Base-by-base conservation (phyloP, 371 early-diverging fungal genomes). In the Mucor saturninus region DNA sequence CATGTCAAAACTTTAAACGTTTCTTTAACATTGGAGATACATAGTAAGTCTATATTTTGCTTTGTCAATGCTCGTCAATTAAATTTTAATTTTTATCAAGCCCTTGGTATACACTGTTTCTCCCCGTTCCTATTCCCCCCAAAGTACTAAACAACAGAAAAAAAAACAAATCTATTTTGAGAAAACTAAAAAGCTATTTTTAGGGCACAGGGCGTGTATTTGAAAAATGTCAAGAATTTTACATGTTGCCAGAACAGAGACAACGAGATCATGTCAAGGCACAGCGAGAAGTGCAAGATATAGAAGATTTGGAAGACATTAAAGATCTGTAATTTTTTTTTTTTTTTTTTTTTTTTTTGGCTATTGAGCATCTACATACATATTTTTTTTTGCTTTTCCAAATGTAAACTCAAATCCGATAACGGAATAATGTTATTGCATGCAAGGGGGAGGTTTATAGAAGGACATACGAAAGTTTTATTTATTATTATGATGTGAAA, bases 81-180 rank as follows among this genome's bases (percentile, higher is more conserved):
- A 21, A 21, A 21, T 21, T 21, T 21, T 21, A 21, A 21, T 21
- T 21, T 21, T 21, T 21, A 13, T 35, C 14, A 69, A 81, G 82
- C 52, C 80, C 84, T 13, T 86, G 86, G 86, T 80, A 84, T 46
- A 84, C 82, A 8, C 62, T 84, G 7, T 66, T 86, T 28, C 74
- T 75, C n/a, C 86, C 86, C 2, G 61, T 83, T 30, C 82, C 80
- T 28, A 77, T 84, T 39, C 86, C 86, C 30, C 86, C 86, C 28
- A 76, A 64, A 60, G 77, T 73, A 45, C 46, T 45, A 45, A 45
- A 14, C 46, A 5, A 7, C 15, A 15, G 21, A 45, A 21, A 21
- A 21, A 21, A 21, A 21, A 21, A 21, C 0, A 21, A 21, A n/a
- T 45, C 6, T 21, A 21, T 15, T 45, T 45, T 15, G 13, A n/a